Evolutionary conservation across 2,329 filamentous ascomycete species (phyloP), one percentile per base, ranked within the genome.

Genomic region (Ploettnerulaceae sp.): DNA sequence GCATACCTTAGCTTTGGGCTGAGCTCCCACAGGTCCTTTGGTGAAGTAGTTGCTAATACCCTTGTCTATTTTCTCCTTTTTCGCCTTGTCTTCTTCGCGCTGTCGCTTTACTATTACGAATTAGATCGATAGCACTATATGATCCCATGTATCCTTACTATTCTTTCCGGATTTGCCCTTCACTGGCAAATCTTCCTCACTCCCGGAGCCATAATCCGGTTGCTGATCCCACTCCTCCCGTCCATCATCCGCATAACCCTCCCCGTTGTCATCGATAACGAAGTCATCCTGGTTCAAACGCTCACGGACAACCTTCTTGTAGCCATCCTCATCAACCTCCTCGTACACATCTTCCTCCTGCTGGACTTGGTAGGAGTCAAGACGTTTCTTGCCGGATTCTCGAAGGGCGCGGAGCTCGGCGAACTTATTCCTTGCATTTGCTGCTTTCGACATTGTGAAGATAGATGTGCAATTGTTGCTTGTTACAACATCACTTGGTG

Each of bases 211-310:
- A 65, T 84, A 79, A 53, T 76, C 73, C 63, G 79, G 71, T 49
- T 74, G 74, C 56, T 75, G 72, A 55, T 84, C 76, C 90, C 91
- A 91, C 60, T 97, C 93, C 69, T 95, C 90, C 45, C 93, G 84
- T 51, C 93, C 93, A 63, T 97, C 93, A 65, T 97, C 91, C 56
- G 89, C 91, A 62, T 98, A 98, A 28, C 93, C 91, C 64, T 91
- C 89, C 62, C 91, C 91, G 71, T 96, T 95, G 70, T 98, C 93
- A 71, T 97, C 93, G 50, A 98, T 90, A 42, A 98, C 91, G 62
- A 98, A 98, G 69, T 98, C 93, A 60, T 98, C 93, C 61, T 95
- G 77, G 63, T 97, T 87, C 41, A 98, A 74, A 36, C 93, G 84
- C 46, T 84, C 81, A 32, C 93, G 81, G 11, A 98, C 89, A 56